Conservation (phyloP, 768 basidiomycete species). For the Suillus hirtellus region DNA sequence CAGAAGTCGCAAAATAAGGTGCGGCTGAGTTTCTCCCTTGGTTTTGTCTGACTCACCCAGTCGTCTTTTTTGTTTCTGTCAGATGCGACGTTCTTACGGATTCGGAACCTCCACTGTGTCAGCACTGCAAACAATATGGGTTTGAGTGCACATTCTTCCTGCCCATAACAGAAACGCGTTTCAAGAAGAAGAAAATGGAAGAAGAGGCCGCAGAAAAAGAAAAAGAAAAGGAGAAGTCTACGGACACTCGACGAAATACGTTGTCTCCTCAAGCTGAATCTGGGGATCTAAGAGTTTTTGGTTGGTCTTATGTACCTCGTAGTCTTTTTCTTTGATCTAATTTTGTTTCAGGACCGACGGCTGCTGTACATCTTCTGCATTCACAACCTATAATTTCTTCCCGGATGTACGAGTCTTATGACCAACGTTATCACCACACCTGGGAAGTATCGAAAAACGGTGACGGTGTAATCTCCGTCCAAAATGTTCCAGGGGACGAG, state of each 20-base stretch:
- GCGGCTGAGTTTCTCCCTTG: conserved; percentile 20
- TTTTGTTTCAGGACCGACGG: conserved; percentile 75
- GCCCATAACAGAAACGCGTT: conserved; percentile 97
- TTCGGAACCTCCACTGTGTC: conserved; percentile 77
- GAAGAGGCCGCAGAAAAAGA: conserved; percentile 56
- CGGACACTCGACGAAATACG: conserved; percentile 34
- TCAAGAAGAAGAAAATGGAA: conserved; percentile 92
- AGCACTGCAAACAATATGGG: conserved; percentile 92
- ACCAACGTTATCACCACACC: conserved; percentile 83
- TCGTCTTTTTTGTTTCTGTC: neutral
- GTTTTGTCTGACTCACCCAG: neutral
- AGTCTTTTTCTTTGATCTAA: conserved; percentile 26
- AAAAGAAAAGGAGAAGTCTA: conserved; percentile 36
- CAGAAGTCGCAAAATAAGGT: conserved; percentile 86
- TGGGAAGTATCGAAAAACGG: conserved; percentile 85
- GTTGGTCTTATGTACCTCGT: conserved; percentile 37
- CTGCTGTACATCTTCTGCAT: conserved; percentile 83
- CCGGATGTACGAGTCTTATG: conserved; percentile 83
- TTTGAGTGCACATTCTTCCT: conserved; percentile 98
- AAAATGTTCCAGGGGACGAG: conserved; percentile 61
- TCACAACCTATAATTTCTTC: conserved; percentile 86
- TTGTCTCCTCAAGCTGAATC: conserved; percentile 49
- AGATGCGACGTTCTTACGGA: conserved; percentile 86
- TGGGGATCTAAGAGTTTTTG: conserved; percentile 64
- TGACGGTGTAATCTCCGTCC: conserved; percentile 85